phyloP scores from a whole-genome alignment of 208 protist genomes.

The Crithidia bombi region DNA sequence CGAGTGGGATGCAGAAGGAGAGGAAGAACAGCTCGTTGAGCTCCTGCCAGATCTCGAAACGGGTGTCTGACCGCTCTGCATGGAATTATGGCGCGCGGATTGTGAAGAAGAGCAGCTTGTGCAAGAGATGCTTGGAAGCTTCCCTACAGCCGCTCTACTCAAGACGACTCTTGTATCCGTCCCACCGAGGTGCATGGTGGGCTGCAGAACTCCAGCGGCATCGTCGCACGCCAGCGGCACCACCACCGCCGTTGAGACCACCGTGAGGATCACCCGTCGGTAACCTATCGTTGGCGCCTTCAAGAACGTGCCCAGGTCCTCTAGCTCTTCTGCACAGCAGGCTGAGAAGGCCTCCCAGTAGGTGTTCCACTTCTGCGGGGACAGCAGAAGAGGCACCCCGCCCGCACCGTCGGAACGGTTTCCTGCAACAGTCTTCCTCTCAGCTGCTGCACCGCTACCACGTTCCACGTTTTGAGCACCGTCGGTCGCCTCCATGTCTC shows the following conservation, averaged over 20 bases:
- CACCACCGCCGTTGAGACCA: slow-evolving; percentile 11
- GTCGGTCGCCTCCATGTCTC: neutral
- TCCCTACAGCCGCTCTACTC: too few species aligned
- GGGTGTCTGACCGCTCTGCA: too few species aligned
- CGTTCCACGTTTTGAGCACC: neutral
- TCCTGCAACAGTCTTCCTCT: neutral
- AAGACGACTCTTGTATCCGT: too few species aligned
- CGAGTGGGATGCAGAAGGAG: neutral
- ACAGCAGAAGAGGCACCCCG: slow-evolving; percentile 25
- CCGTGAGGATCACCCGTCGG: slow-evolving; percentile 24
- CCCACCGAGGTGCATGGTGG: neutral
- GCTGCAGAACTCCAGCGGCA: neutral
- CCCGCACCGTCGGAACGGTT: neutral
- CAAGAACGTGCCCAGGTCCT: slow-evolving; percentile 6
- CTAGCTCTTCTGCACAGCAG: slow-evolving; percentile 31
- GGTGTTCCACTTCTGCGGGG: slow-evolving; percentile 60
- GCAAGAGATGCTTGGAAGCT: too few species aligned
- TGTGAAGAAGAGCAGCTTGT: neutral
- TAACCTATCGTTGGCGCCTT: slow-evolving; percentile 5
- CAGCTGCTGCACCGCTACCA: neutral
- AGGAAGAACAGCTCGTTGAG: too few species aligned
- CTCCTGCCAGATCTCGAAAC: too few species aligned
- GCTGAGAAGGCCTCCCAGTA: slow-evolving; percentile 60
- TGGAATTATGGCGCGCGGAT: neutral
- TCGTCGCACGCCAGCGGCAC: neutral